Base-by-base conservation (phyloP, 2,329 filamentous ascomycete genomes). In the Penicillium sp. region DNA sequence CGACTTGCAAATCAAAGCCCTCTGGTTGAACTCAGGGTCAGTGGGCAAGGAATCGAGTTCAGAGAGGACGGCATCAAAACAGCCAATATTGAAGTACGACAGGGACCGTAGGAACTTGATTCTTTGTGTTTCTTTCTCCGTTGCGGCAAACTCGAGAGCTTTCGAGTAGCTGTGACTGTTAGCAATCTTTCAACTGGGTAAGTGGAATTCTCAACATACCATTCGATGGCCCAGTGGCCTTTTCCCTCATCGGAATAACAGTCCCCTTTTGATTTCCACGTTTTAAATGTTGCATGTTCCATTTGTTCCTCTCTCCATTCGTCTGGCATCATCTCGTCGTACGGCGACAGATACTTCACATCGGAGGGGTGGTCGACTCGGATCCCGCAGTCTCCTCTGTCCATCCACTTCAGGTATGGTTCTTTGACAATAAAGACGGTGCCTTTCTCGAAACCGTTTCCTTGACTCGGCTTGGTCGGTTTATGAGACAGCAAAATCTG, bases 321-420 rank as follows among this genome's bases (percentile, higher is more conserved):
- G 1, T 28, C 16, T 1, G 76, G 75, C 4, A 77, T 56, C 8
- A 59, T 64, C 13, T 59, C 38, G 34, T 78, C 70, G n/a, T 51
- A 37, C 0, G 49, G 39, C 1, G 62, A 39, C 1, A 78, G 50
- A 49, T 64, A 67, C 3, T 72, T 47, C 14, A 80, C 51, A 47
- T 81, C 77, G n/a, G 70, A 72, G 11, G 74, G 54, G 54, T 81
- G 78, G 47, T 81, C 77, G 10, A 79, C 73, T 5, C 76, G 69
- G n/a, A 81, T 22, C 0, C 62, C 65, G 56, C 75, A 76, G 0
- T 61, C 38, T 2, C 70, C 69, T 23, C 71, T 58, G 0, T 53
- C 57, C n/a, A 64, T 64, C 0, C 55, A 20, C 49, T 74, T 76
- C 52, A 80, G 70, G 51, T 71, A 80, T 0, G 77, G 77, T 47